Base-by-base conservation (phyloP, 768 basidiomycete species). In the Sporobolomyces roseus region DNA sequence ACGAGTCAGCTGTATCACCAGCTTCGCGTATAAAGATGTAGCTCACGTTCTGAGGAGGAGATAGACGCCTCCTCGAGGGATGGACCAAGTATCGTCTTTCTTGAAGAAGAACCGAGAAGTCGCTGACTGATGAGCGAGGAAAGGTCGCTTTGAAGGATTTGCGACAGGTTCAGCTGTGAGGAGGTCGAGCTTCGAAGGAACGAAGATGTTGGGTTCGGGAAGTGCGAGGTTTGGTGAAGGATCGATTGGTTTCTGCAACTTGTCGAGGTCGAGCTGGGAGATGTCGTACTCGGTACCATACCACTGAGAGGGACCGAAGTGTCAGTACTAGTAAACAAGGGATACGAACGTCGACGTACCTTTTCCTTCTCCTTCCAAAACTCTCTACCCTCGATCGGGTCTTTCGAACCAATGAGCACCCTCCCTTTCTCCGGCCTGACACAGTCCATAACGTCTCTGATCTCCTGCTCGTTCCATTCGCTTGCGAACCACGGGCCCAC, bases 41-140 rank as follows among this genome's bases (percentile, higher is more conserved):
- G 27, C 80, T 32, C 75, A 88, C 90, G 85, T 90, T 74, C 87
- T 84, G 45, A 94, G 80, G 68, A 89, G 84, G 56, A 96, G 82
- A 63, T 86, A 80, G 27, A 88, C 83, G 66, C 85, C 83, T 4
- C 91, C 71, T 12, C 61, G 36, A 6, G 71, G 71, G 17, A 65
- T 55, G 45, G 45, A 45, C 71, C 71, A 72, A 0, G 49, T 65
- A 77, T 97, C 93, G 77, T 98, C 94, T 76, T 91, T 91, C 81
- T 98, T 98, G 79, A 91, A 85, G 91, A 91, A 98, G 3, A 97
- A 80, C 14, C 86, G 83, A 4, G 88, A 89, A 27, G 87, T 73
- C 0, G 85, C 79, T 0, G 87, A 90, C 77, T 92, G 83, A 33
- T 85, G 82, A 62, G 96, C 84, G 60, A 96, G 83, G 63, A 84